Evolutionary conservation across 495 filamentous ascomycete species (phyloP), one percentile per base, ranked within the genome.

Genomic region (Aspergillus baeticus): DNA sequence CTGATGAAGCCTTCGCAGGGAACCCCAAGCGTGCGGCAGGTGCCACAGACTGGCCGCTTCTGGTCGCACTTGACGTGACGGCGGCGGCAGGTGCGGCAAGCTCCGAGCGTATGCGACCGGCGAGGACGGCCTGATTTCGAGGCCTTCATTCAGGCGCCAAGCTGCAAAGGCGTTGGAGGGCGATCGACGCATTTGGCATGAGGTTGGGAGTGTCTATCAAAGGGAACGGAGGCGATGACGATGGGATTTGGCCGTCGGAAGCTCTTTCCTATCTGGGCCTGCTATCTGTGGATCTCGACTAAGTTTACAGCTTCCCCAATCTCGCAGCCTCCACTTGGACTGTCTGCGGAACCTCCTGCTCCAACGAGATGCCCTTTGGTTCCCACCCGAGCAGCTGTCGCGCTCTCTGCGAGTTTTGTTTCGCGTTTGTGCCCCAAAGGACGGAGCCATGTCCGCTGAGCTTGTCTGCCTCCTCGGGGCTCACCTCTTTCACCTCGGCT

Each of bases 361-460:
- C 66, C 37, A 89, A 31, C 3, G 63, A 65, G 33, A 57, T 65
- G 6, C 69, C 69, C 59, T 71, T 75, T 10, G 84, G 77, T 42
- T 69, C 62, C 84, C 85, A 88, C 1, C 77, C 81, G 8, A 87
- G 64, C 43, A 81, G 73, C 65, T 81, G 80, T 41, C 64, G 76
- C n/a, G 83, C 83, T 47, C 85, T 70, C 51, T 79, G 73, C 0
- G 80, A 79, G 22, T 71, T 71, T 14, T 76, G 66, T 59, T 77
- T 77, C 5, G 81, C 84, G 62, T 87, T 89, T 22, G 74, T 70
- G 1, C 81, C 84, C 70, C 74, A 81, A 13, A 69, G 50, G 13
- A 69, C 57, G 13, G 61, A 55, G 3, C 51, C 64, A 34, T 63
- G 60, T 1, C 44, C 49, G 4, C 49, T 58, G n/a, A 69, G 38